Evolutionary conservation across 2,329 filamentous ascomycete species (phyloP).

Genomic region (Xylariales sp.): DNA sequence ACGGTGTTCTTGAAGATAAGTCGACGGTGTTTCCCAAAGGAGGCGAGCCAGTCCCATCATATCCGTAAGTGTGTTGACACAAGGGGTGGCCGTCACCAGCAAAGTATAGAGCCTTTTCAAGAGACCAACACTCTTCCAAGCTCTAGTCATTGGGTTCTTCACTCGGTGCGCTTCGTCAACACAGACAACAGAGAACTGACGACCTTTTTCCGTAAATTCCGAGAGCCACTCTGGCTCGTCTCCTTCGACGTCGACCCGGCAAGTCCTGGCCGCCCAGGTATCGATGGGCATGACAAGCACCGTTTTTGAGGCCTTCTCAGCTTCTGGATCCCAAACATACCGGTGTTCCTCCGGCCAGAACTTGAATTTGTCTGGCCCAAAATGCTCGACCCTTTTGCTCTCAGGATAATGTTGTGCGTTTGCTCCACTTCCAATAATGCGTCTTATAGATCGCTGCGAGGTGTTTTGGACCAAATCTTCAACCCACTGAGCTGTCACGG

Average conservation of each 20-base stretch:
- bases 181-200: conserved; percentile 22
- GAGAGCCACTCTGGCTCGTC: conserved; percentile 12
- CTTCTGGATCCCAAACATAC: conserved; percentile 21
- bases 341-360: conserved; percentile 13
- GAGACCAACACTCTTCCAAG: conserved; percentile 20
- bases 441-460: conserved; percentile 5
- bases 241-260: not conserved
- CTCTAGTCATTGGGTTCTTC: conserved; percentile 17
- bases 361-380: conserved; percentile 11
- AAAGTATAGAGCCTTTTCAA: conserved; percentile 22
- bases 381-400: conserved; percentile 3
- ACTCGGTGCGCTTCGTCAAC: conserved; percentile 26
- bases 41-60: conserved; percentile 19
- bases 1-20: conserved; percentile 10
- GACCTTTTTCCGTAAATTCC: conserved; percentile 12
- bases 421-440: conserved; percentile 15
- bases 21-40: conserved; percentile 17
- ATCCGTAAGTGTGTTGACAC: conserved; percentile 21
- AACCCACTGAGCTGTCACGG: conserved; percentile 23
- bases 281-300: conserved; percentile 23
- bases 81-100: conserved; percentile 25
- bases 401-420: conserved; percentile 5
- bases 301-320: conserved; percentile 13
- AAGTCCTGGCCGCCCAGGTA: conserved; percentile 19
- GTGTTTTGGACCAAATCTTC: conserved; percentile 17